Evolutionary conservation across 495 filamentous ascomycete genomes (phyloP), one percentile per base, ranked within the genome.

Genomic region (Penicillium taxi): DNA sequence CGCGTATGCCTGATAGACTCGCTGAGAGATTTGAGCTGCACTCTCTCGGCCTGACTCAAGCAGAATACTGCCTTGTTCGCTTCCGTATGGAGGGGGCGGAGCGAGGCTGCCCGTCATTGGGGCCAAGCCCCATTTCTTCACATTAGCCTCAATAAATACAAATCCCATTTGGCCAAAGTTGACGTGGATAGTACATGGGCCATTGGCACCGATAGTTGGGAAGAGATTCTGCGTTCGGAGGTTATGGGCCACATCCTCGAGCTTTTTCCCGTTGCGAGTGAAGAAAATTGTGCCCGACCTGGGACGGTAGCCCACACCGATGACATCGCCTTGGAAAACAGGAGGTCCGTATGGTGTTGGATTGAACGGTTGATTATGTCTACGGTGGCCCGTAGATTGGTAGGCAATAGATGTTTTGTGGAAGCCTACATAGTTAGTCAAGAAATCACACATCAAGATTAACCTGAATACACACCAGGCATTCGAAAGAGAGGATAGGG

Each of bases 101-200:
- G 90, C 93, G 25, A 96, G 71, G 53, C 84, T 93, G 26, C 91
- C 91, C 1, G 89, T 94, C 75, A 93, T 93, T 9, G 91, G 91
- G 30, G 91, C 91, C 35, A 98, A 65, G 5, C 91, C 91, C 91
- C 91, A 96, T 72, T 96, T 96, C 74, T 98, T 98, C 24, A 98
- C 91, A 47, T 98, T 98, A 27, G 87, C 91, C 63, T 98, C 91
- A 53, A 98, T 96, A 53, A 96, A 98, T 12, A 96, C 91, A 50
- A 96, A 98, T 26, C 91, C 91, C 48, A 87, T 81, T 55, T 98
- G 91, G 2, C 91, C 91, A 57, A 98, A 95, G 56, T 98, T 98
- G 48, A 98, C 91, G 56, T 96, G 89, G 4, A 96, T 72, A 11
- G 79, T 80, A 53, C 85, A 86, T 6, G 91, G 91, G 1, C 91